Evolutionary conservation across 306 rosid genomes (phyloP), one percentile per base, ranked within the genome.

Genomic region (Medicago lupulina): DNA sequence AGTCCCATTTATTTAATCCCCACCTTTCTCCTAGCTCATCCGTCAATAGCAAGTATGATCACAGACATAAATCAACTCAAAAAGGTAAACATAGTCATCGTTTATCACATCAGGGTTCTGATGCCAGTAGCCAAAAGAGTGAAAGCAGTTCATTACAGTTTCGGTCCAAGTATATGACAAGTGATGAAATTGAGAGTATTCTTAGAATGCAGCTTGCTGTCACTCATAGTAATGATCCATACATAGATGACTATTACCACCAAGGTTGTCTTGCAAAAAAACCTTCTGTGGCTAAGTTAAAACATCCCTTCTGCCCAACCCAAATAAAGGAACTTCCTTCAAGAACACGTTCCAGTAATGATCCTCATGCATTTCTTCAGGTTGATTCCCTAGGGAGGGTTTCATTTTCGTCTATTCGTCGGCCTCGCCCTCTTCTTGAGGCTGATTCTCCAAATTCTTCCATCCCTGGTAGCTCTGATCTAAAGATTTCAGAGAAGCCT

Each of bases 151-250:
- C 85, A 72, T 46, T 83, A 38, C 89, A 86, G 79, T 83, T 86
- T 76, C 75, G 85, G 66, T 86, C 89, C 58, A 86, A 83, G 72
- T 38, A 86, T 53, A 86, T 86, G 89, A 86, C 89, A 36, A 77
- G 87, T 67, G 89, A 86, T 70, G 89, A 86, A 71, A 86, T 86
- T 53, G 89, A 86, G 85, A 86, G 83, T 75, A 83, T 86, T 80
- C 89, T 83, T 47, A 80, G 80, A 83, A 86, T 86, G 89, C 89
- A 86, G 67, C 89, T 70, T 83, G 87, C 89, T 11, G 84, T 84
- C 70, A 80, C 87, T 10, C 89, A 86, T 21, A 71, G 89, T 65
- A 83, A 83, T 62, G 89, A 86, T 51, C 87, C 89, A 25, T 86
- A 86, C 41, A 40, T 86, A 39, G 89, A 83, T 60, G 89, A 86